Percentiles rank a stretch among this genome's conserved stretches.
phyloP scores from a whole-genome alignment of 1,139 yeast species.

The Saccharomyces hybrid region DNA sequence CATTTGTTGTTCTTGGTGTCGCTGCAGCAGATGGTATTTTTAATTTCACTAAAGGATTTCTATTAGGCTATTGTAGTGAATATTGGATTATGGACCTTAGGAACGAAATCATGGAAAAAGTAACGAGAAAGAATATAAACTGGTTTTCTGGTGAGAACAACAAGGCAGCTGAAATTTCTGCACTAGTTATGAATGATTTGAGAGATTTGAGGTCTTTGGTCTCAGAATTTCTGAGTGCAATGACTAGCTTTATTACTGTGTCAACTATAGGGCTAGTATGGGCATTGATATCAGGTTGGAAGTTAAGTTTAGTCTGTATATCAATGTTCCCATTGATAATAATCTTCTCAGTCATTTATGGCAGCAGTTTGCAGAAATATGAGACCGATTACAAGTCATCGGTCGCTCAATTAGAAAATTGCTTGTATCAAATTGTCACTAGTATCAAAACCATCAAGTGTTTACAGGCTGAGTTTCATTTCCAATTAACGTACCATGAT shows the following conservation, averaged over 20 bases:
- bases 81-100: conserved; percentile 57
- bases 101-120: conserved; percentile 39
- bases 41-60: conserved; percentile 43
- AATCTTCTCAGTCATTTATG: conserved; percentile 45
- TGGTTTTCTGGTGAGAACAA: conserved; percentile 44
- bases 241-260: conserved; percentile 47
- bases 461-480: conserved; percentile 45
- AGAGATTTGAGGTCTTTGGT: conserved; percentile 65
- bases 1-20: conserved; percentile 51
- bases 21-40: conserved; percentile 55
- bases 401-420: conserved; percentile 47
- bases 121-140: conserved; percentile 46
- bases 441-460: conserved; percentile 60
- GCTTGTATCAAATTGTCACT: conserved; percentile 50
- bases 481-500: conserved; percentile 35
- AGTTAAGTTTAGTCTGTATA: conserved; percentile 69
- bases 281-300: conserved; percentile 84
- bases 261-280: conserved; percentile 59
- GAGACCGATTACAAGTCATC: conserved; percentile 57
- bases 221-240: conserved; percentile 51
- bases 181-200: conserved; percentile 70
- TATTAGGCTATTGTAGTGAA: conserved; percentile 58
- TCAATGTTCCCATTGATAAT: conserved; percentile 62
- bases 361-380: conserved; percentile 42
- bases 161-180: conserved; percentile 51